Evolutionary conservation across 2,329 filamentous ascomycete genomes (phyloP), one percentile per base, ranked within the genome.

Genomic region (Talaromyces rugulosus): DNA sequence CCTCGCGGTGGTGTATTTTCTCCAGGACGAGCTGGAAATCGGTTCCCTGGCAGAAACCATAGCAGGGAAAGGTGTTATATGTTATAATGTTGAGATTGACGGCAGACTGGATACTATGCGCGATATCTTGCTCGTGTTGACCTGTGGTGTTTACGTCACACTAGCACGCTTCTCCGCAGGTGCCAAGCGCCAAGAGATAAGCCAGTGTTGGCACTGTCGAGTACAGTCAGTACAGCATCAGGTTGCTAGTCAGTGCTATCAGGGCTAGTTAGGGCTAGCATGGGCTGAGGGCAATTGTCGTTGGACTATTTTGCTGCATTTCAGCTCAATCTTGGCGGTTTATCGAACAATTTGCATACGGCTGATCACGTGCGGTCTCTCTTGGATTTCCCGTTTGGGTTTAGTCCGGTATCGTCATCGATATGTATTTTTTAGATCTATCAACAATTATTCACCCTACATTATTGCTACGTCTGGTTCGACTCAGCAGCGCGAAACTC

Each of bases 401-500:
- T 40, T 40, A n/a, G 36, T 3, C 36, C n/a, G 14, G 3, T 23
- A 23, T 23, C 2, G 23, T 23, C 23, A 1, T 1, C 23, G 23
- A 23, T 23, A 23, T 23, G 23, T 23, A 23, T 23, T 23, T 23
- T 23, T 23, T 23, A 2, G 23, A 23, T 23, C 23, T 23, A 40
- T n/a, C 36, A 40, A 16, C 34, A 40, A 54, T 18, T 27, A 18
- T n/a, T 9, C 12, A 54, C 2, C 23, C 28, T 33, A 58, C 27
- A 23, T 47, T 14, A 23, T 47, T 14, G 40, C 36, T 40, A 40
- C 36, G 12, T 40, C 36, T n/a, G 1, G 0, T 5, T 44, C 42
- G 4, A 11, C 27, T 34, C 18, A 40, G 44, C 18, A 14, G 18
- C 18, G 23, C 74, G 71, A 40, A 78, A 64, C 2, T 74, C 69